phyloP scores from a whole-genome alignment of 129 eudicot genomes.

The Centella asiatica region DNA sequence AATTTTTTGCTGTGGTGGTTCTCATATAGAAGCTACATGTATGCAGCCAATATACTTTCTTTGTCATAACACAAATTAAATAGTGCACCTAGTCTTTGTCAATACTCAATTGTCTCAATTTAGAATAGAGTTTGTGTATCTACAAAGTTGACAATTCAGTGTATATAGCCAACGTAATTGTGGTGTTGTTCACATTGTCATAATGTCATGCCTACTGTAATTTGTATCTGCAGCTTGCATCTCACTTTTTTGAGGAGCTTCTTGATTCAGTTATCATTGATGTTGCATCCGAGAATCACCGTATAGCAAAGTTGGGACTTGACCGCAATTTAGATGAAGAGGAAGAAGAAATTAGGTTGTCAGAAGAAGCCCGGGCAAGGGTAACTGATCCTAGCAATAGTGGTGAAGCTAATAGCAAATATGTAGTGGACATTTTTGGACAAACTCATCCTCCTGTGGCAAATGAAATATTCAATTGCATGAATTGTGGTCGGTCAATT shows the following conservation, averaged over 20 bases:
- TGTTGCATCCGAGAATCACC: constrained; percentile 94
- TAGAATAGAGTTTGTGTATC: too few species aligned
- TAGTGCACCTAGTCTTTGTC: too few species aligned
- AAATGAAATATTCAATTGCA: constrained; percentile 76
- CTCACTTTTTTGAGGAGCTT: constrained; percentile 53
- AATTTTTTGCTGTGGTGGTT: too few species aligned
- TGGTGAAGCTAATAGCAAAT: constrained; percentile 68
- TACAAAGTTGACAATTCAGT: too few species aligned
- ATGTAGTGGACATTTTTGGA: constrained; percentile 84
- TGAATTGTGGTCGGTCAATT: constrained; percentile 87
- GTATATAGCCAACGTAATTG: too few species aligned
- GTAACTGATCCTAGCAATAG: constrained; percentile 72
- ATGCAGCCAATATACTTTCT: too few species aligned
- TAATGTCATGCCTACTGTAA: too few species aligned
- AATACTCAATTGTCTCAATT: too few species aligned
- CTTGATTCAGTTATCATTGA: constrained; percentile 72
- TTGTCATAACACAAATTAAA: too few species aligned
- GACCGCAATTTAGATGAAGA: constrained; percentile 76
- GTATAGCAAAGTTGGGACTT: constrained; percentile 80
- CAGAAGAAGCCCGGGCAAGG: constrained; percentile 82
- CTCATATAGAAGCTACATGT: too few species aligned
- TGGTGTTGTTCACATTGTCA: too few species aligned
- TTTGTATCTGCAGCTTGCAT: constrained; percentile 53
- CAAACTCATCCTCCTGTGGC: constrained; percentile 98
- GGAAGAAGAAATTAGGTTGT: constrained; percentile 82